Evolutionary conservation across 140 eudicot genomes (phyloP), one percentile per base, ranked within the genome.

Genomic region (Anethum foeniculum): DNA sequence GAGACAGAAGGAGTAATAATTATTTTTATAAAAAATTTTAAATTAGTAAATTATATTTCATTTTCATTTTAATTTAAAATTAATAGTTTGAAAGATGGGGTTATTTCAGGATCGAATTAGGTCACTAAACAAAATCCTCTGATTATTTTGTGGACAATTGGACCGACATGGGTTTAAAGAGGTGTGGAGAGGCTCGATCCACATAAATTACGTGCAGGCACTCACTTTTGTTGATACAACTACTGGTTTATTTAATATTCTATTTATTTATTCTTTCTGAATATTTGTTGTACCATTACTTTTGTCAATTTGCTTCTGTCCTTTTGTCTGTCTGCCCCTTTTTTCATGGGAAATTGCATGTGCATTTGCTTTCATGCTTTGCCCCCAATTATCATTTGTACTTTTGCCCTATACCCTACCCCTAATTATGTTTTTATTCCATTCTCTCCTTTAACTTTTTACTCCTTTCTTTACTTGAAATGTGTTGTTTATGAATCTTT

Each of bases 121-220:
- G n/a, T n/a, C n/a, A n/a, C n/a, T n/a, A n/a, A n/a, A n/a, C n/a
- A n/a, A n/a, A n/a, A n/a, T n/a, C n/a, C n/a, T n/a, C n/a, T n/a
- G n/a, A n/a, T n/a, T n/a, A n/a, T n/a, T 39, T 39, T 5, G 6
- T 1, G 46, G 9, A 41, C 9, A 41, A 41, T 71, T 36, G 84
- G 67, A 80, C 81, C 51, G 64, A 75, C 44, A 32, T 80, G 23
- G 43, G 19, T 23, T 41, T 39, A 21, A 12, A 19, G 28, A 43
- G 9, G 39, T 46, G 56, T 75, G 78, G 78, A 44, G 78, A 75
- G 38, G 60, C 23, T 75, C 9, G 39, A 76, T 84, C 84, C 84
- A 84, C 79, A 84, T 80, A 62, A 62, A 62, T 62, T 62, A 62
- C 71, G 71, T 62, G 71, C 36, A 62, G 36, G 71, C 36, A 27